Base-by-base conservation (phyloP, 1,284 basidiomycete species). In the Apiotrichum brassicae region DNA sequence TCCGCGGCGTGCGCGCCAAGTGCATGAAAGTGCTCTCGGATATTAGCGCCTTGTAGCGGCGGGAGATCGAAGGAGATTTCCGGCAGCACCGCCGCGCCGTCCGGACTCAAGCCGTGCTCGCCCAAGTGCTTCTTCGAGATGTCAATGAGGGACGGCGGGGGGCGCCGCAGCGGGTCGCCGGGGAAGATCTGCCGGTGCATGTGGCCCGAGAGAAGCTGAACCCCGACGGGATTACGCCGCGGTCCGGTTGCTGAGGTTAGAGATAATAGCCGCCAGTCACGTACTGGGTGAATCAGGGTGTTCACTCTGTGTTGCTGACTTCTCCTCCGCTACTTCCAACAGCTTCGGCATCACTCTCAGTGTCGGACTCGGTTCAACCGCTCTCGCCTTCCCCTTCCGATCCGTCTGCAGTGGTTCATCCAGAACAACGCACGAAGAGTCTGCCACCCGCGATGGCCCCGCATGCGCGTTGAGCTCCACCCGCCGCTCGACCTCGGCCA, bases 1-100 rank as follows among this genome's bases (percentile, higher is more conserved):
- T 91, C 80, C 3, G 89, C 81, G 0, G 81, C 78, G 25, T 79
- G 75, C 4, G 76, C 57, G 3, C 92, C 94, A 36, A 98, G 81
- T 36, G 79, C 79, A 63, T 87, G 79, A 70, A 97, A 97, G 70
- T 99, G 95, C 66, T 95, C 83, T 49, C 87, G 82, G 47, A 98
- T 81, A 55, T 85, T 84, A 5, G 75, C 65, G 13, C 93, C 95
- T 68, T 89, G 87, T 3, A 98, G 76, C 0, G 81, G 79, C 0
- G 94, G 95, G 6, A 98, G 79, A 12, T 83, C 81, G 70, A 98
- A 93, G 3, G 78, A 74, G 9, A 82, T 85, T 53, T 91, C 81
- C 0, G 85, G 83, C 14, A 94, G 79, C 2, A 84, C 78, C 9
- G 89, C 90, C 3, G 87, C 87, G 51, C 87, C 85, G 1, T 81